Evolutionary conservation across 2,329 filamentous ascomycete genomes (phyloP).

Genomic region (Aspergillus persii): DNA sequence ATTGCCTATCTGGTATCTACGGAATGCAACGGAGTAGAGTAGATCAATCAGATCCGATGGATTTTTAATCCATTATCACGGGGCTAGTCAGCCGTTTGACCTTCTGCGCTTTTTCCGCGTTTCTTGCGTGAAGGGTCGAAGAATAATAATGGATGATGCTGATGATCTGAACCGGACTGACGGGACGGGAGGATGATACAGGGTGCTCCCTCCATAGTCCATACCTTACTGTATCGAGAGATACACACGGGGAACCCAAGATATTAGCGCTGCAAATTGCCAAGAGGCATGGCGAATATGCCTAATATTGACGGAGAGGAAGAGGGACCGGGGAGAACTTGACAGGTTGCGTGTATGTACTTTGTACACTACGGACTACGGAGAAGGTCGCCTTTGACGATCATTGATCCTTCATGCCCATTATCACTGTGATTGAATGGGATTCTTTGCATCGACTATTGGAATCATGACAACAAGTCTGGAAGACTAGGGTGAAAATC

Average conservation of each 20-base stretch:
- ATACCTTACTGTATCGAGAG: not conserved
- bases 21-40: not conserved
- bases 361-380: not conserved
- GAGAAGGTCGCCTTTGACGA: not conserved
- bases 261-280: not conserved
- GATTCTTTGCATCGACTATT: constrained; percentile 6
- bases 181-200: constrained; percentile 13
- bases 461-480: not conserved
- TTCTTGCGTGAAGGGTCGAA: not conserved
- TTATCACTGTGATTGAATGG: not conserved
- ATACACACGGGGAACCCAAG: not conserved
- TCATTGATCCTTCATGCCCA: constrained; percentile 1
- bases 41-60: constrained; percentile 6
- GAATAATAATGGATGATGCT: constrained; percentile 1
- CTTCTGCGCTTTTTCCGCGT: not conserved
- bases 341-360: too few relatives aligned
- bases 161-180: constrained; percentile 22
- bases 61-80: not conserved
- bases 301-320: not conserved
- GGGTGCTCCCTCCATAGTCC: not conserved
- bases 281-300: not conserved
- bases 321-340: too few relatives aligned
- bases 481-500: not conserved
- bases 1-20: not conserved
- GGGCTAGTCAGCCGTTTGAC: not conserved